Conservation (phyloP, 2,329 filamentous ascomycete genomes). For the Microascus cirrosus region DNA sequence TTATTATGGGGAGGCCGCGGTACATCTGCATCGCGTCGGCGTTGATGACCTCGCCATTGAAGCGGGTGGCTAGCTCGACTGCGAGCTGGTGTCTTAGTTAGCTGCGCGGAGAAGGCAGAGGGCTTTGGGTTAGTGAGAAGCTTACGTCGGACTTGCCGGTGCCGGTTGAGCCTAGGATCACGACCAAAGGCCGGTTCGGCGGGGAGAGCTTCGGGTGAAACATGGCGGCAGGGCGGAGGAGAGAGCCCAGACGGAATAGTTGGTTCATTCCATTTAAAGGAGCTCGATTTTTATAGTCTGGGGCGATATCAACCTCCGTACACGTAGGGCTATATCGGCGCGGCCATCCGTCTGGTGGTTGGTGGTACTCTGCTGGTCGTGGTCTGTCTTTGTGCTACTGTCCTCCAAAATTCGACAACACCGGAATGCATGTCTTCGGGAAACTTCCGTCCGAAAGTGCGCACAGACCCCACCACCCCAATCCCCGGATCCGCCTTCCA, state of each 20-base stretch:
- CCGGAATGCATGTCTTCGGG: not conserved
- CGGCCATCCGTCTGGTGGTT: not conserved
- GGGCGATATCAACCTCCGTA: not conserved
- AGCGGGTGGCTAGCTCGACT: slow-evolving; percentile 70
- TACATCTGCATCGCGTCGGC: slow-evolving; percentile 98
- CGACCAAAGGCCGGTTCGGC: slow-evolving; percentile 54
- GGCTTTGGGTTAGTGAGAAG: not conserved
- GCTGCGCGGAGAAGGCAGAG: not conserved
- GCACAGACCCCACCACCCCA: not conserved
- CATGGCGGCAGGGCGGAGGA: not conserved
- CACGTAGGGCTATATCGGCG: not conserved
- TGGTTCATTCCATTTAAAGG: not conserved
- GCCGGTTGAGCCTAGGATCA: slow-evolving; percentile 80
- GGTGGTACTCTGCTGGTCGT: not conserved
- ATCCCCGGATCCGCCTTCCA: not conserved
- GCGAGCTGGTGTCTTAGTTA: slow-evolving; percentile 52
- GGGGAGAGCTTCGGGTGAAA: slow-evolving; percentile 13
- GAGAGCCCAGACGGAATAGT: not conserved
- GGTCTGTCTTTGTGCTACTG: not conserved
- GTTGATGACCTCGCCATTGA: slow-evolving; percentile 92
- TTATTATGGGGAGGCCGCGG: slow-evolving; percentile 80
- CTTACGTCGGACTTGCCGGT: slow-evolving; percentile 86
- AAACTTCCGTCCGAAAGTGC: not conserved
- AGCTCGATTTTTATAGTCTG: not conserved
- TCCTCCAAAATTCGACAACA: not conserved